A percentile compares a stretch with the other conserved stretches of the same genome.
Evolutionary conservation across 441 rosid genomes (phyloP).

Genomic region (Isatis lusitanica): DNA sequence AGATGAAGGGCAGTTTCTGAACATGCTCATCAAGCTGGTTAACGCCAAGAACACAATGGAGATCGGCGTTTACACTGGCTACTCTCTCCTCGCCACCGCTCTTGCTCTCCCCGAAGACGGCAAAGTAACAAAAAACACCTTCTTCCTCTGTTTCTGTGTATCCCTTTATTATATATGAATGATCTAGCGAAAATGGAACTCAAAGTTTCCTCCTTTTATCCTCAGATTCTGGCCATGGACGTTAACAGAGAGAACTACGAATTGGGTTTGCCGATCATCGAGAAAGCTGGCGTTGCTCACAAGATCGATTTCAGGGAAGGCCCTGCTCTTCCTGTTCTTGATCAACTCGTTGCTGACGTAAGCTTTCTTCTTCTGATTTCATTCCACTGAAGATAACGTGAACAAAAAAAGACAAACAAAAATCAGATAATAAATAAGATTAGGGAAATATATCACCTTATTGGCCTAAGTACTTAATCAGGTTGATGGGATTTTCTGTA

Average conservation of each 20-base stretch:
- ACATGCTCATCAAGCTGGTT: conserved; percentile 83
- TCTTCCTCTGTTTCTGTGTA: not conserved
- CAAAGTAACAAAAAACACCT: conserved; percentile 55
- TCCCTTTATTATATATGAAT: too few relatives aligned
- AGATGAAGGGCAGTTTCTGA: conserved; percentile 90
- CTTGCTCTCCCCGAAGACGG: conserved; percentile 97
- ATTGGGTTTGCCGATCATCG: conserved; percentile 76
- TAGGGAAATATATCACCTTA: too few relatives aligned
- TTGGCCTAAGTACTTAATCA: not conserved
- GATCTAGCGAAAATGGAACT: not conserved
- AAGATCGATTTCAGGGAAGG: conserved; percentile 94
- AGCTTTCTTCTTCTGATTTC: conserved; percentile 22
- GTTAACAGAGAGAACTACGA: conserved; percentile 90
- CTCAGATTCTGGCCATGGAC: conserved; percentile 94
- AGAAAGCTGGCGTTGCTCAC: conserved; percentile 93
- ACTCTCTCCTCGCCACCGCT: conserved; percentile 94
- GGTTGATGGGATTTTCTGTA: not conserved
- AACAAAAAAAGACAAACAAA: too few relatives aligned
- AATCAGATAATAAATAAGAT: too few relatives aligned
- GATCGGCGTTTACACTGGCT: conserved; percentile 97
- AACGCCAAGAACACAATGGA: conserved; percentile 99
- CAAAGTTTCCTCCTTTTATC: not conserved
- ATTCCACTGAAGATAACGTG: not conserved
- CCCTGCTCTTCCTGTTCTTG: conserved; percentile 94
- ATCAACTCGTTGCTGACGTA: conserved; percentile 77